Conservation (phyloP, 1,139 yeast species). For the Geotrichum europaeum region DNA sequence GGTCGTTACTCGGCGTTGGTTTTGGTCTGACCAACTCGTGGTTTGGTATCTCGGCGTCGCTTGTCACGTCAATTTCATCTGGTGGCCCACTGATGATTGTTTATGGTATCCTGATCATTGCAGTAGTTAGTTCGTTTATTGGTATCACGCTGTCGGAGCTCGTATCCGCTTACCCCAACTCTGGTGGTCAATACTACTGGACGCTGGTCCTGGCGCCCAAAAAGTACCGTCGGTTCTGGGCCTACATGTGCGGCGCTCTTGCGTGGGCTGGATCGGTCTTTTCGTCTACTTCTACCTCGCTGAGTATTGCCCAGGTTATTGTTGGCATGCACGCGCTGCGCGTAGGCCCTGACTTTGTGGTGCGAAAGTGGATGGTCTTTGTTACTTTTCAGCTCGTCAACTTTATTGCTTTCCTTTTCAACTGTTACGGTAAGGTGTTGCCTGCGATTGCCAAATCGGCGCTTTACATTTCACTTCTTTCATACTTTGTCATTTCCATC, state of each 20-base stretch:
- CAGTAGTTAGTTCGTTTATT: slow-evolving; percentile 42
- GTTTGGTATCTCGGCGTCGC: slow-evolving; percentile 48
- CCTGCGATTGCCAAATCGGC: slow-evolving; percentile 42
- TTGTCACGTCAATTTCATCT: slow-evolving; percentile 44
- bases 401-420: slow-evolving; percentile 33
- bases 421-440: slow-evolving; percentile 35
- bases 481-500: slow-evolving; percentile 45
- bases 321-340: slow-evolving; percentile 46
- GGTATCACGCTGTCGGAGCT: slow-evolving; percentile 48
- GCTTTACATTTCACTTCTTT: slow-evolving; percentile 44
- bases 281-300: slow-evolving; percentile 51
- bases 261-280: slow-evolving; percentile 56
- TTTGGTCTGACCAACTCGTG: slow-evolving; percentile 51
- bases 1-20: slow-evolving; percentile 49
- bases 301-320: slow-evolving; percentile 45
- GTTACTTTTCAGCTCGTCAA: slow-evolving; percentile 39
- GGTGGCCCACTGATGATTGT: slow-evolving; percentile 48
- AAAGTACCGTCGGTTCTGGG: slow-evolving; percentile 43
- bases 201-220: slow-evolving; percentile 50
- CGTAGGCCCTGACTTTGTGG: slow-evolving; percentile 42
- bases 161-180: slow-evolving; percentile 49
- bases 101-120: slow-evolving; percentile 47
- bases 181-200: slow-evolving; percentile 61
- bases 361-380: slow-evolving; percentile 47
- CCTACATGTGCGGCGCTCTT: slow-evolving; percentile 50